phyloP scores from a whole-genome alignment of 768 basidiomycete genomes.

The Fistulinella prunicolor region DNA sequence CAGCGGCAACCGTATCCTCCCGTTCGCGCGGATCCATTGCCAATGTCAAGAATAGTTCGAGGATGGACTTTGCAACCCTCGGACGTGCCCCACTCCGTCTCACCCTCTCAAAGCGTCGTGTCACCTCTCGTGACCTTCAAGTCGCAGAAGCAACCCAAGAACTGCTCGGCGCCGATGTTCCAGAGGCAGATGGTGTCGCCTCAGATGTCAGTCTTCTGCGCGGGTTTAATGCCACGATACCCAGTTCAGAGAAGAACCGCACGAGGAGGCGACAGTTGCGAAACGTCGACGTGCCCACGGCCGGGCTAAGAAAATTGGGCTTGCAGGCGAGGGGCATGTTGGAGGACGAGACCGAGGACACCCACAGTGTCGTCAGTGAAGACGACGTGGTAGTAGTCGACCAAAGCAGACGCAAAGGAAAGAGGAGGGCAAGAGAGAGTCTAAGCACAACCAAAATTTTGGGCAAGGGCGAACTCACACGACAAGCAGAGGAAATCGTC shows the following conservation, averaged over 20 bases:
- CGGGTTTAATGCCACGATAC: conserved; percentile 94
- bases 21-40: conserved; percentile 37
- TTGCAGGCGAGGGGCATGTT: conserved; percentile 73
- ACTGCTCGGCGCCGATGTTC: conserved; percentile 66
- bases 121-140: conserved; percentile 81
- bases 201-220: conserved; percentile 76
- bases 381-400: conserved; percentile 69
- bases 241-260: conserved; percentile 79
- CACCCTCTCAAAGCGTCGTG: conserved; percentile 58
- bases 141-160: conserved; percentile 81
- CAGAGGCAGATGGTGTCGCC: conserved; percentile 69
- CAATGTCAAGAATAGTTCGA: conserved; percentile 32
- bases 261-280: conserved; percentile 75
- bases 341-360: conserved; percentile 49
- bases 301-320: conserved; percentile 79
- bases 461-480: conserved; percentile 78
- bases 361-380: conserved; percentile 65
- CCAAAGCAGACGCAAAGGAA: conserved; percentile 33
- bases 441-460: conserved; percentile 66
- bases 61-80: conserved; percentile 71
- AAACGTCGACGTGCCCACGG: conserved; percentile 68
- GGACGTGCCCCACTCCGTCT: conserved; percentile 76
- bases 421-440: conserved; percentile 59
- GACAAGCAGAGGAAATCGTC: conserved; percentile 83
- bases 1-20: conserved; percentile 65